Percentiles rank a stretch among this genome's conserved stretches.
Evolutionary conservation across 2,329 filamentous ascomycete genomes (phyloP).

Genomic region (Beauveria australis): DNA sequence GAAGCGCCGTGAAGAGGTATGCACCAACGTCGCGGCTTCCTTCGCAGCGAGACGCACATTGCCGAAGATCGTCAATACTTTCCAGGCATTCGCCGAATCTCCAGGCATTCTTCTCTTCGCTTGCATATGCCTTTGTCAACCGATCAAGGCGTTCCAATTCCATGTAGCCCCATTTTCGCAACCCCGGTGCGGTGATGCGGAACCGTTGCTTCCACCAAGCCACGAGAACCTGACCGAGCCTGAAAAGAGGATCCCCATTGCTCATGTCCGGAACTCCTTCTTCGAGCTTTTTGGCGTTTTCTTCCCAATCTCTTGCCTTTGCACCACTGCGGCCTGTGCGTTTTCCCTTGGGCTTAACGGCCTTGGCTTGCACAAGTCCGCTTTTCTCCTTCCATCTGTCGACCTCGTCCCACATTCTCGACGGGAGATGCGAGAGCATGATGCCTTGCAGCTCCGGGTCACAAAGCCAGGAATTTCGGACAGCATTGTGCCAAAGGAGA

Average conservation of each 20-base stretch:
- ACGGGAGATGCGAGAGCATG: constrained; percentile 64
- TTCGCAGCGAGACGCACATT: constrained; percentile 57
- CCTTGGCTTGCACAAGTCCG: constrained; percentile 38
- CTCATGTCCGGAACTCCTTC: constrained; percentile 68
- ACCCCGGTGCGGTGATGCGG: constrained; percentile 62
- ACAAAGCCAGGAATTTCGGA: constrained; percentile 77
- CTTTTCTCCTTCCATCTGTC: constrained; percentile 65
- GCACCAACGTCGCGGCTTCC: constrained; percentile 84
- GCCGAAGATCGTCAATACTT: constrained; percentile 59
- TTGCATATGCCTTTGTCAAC: constrained; percentile 62
- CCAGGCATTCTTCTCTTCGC: constrained; percentile 51
- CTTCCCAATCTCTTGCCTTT: constrained; percentile 59
- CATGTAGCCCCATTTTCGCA: constrained; percentile 89
- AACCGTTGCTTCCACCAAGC: constrained; percentile 88
- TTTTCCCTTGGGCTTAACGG: constrained; percentile 8
- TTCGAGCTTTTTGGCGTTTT: constrained; percentile 60
- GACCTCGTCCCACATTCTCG: constrained; percentile 61
- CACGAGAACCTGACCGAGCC: constrained; percentile 66
- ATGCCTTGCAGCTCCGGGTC: constrained; percentile 68
- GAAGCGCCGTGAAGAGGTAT: constrained; percentile 79
- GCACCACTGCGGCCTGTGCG: constrained; percentile 20
- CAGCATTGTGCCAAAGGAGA: constrained; percentile 80
- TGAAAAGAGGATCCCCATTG: constrained; percentile 70
- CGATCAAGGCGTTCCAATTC: constrained; percentile 64
- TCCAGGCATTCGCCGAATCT: constrained; percentile 69